Percentiles rank a stretch among this genome's conserved stretches.
These are phyloP conservation scores for Dioscorea cayenensis DNA, from an alignment of 116 monocot genomes.

Conservation along the genomic window DNA sequence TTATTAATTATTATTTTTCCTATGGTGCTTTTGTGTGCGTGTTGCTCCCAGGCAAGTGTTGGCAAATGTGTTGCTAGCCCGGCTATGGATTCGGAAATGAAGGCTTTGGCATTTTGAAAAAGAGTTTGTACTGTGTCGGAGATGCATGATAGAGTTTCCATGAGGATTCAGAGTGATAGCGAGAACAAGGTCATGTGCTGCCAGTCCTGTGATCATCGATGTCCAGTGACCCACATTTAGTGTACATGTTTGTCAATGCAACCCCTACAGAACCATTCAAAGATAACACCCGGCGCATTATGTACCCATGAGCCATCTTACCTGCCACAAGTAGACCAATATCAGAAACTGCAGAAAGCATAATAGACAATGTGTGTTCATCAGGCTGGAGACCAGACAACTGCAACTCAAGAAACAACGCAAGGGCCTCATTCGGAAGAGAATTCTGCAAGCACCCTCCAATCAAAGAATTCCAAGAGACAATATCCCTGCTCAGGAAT, in stretches of 20 bases:
- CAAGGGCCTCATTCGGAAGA: slow-evolving; percentile 2
- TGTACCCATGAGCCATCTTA: slow-evolving; percentile 22
- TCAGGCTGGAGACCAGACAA: neutral
- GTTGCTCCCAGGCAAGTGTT: no score
- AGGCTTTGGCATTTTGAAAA: no score
- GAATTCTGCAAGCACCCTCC: slow-evolving; percentile 2
- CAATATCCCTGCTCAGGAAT: slow-evolving; percentile 14
- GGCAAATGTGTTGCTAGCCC: no score
- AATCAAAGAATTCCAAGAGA: slow-evolving; percentile 42
- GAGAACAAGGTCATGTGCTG: slow-evolving; percentile 24
- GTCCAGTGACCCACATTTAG: slow-evolving; percentile 32
- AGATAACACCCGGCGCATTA: neutral
- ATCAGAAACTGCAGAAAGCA: slow-evolving; percentile 7
- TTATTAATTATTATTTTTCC: no score
- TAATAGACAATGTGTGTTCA: neutral
- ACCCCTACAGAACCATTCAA: slow-evolving; percentile 15
- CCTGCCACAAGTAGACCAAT: slow-evolving; percentile 20
- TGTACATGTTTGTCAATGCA: slow-evolving; percentile 28
- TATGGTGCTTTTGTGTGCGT: no score
- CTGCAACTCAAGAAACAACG: neutral
- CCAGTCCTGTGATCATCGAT: slow-evolving; percentile 22
- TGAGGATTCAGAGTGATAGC: no score
- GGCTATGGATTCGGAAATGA: no score
- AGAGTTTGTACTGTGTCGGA: no score
- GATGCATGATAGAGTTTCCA: no score